Conservation (phyloP, 2,329 filamentous ascomycete species). For the Epichloe hybrida region DNA sequence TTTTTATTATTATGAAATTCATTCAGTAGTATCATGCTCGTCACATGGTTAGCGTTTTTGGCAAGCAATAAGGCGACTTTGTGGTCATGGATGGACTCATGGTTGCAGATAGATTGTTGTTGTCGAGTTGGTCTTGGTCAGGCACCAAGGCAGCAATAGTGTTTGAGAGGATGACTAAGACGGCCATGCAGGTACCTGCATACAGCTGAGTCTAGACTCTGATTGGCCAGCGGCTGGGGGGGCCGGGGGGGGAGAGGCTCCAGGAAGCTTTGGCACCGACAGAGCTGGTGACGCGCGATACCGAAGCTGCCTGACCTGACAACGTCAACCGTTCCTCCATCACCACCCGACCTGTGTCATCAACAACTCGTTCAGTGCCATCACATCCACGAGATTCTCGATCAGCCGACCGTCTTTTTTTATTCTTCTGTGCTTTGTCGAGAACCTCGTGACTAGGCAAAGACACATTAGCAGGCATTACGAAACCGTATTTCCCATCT, state of each 20-base stretch:
- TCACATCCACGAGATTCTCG: background rate
- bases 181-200: background rate
- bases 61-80: too few species aligned
- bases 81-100: too few species aligned
- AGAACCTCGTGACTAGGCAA: background rate
- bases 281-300: constrained; percentile 26
- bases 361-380: background rate
- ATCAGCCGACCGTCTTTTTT: constrained; percentile 7
- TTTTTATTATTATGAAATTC: background rate
- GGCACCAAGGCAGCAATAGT: constrained; percentile 2
- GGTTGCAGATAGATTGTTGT: background rate
- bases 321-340: background rate
- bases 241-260: background rate
- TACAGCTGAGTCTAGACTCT: background rate
- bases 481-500: background rate
- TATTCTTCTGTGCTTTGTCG: background rate
- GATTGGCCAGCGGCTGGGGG: background rate
- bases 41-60: too few species aligned
- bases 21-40: background rate
- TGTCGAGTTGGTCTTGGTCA: background rate
- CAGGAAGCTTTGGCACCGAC: background rate
- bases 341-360: background rate
- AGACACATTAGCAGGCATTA: background rate
- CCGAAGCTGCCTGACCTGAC: constrained; percentile 28
- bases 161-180: background rate